Evolutionary conservation across 768 basidiomycete species (phyloP).

Genomic region (Dendrothele bispora): DNA sequence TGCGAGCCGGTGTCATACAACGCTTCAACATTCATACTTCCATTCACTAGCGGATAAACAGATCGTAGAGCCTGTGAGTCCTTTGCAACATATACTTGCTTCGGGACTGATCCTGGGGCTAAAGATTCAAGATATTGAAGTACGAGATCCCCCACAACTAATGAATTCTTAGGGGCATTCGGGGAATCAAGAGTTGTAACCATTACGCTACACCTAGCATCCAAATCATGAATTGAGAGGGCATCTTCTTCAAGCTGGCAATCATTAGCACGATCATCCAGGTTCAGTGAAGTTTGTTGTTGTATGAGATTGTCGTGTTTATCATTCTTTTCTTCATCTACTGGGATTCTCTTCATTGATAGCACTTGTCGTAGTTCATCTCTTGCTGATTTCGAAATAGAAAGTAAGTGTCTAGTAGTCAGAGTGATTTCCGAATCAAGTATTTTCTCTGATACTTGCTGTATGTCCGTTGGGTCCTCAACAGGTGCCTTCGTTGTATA

Average conservation of each 20-base stretch:
- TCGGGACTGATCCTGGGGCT: not conserved
- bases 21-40: not conserved
- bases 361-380: not conserved
- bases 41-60: not conserved
- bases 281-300: not conserved
- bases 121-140: slow-evolving; percentile 3
- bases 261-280: not conserved
- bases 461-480: no score
- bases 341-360: not conserved
- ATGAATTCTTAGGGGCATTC: not conserved
- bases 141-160: slow-evolving; percentile 1
- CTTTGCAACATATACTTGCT: slow-evolving; percentile 7
- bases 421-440: not conserved
- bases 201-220: not conserved
- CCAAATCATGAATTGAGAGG: not conserved
- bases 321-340: not conserved
- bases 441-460: not conserved
- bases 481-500: no score
- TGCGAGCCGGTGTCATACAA: not conserved
- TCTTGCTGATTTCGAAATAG: not conserved
- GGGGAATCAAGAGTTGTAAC: not conserved
- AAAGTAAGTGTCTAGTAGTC: slow-evolving; percentile 1
- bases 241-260: not conserved
- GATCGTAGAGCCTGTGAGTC: not conserved
- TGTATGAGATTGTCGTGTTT: not conserved